A percentile compares a stretch with the other conserved stretches of the same genome.
phyloP scores from a whole-genome alignment of 352 stramenopile genomes.

The Pythium myriotylum region DNA sequence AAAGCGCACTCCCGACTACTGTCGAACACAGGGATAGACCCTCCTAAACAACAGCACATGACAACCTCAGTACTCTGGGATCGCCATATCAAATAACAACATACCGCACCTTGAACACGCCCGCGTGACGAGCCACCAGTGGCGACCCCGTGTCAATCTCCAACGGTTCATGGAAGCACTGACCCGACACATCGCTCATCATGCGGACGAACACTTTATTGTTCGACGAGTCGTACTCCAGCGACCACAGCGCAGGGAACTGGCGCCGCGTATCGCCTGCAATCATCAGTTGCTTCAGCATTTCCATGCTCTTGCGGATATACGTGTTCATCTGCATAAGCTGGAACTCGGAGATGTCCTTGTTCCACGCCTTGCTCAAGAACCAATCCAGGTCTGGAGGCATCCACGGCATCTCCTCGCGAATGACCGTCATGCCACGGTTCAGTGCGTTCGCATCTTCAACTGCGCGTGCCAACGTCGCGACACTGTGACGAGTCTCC shows the following conservation, averaged over 20 bases:
- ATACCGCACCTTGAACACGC: slow-evolving; percentile 3
- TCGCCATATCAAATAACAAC: neutral
- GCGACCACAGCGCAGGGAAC: slow-evolving; percentile 20
- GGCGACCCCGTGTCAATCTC: slow-evolving; percentile 8
- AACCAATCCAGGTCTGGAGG: slow-evolving; percentile 26
- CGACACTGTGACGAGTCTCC: neutral
- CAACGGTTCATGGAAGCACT: slow-evolving; percentile 22
- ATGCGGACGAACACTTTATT: too few species aligned
- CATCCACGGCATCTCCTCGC: neutral
- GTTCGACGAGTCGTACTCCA: neutral
- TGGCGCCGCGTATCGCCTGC: neutral
- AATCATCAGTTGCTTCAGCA: neutral
- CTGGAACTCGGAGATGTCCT: slow-evolving; percentile 6
- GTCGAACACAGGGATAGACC: slow-evolving; percentile 13
- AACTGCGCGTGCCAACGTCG: neutral
- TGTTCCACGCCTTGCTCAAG: slow-evolving; percentile 11
- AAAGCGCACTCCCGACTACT: slow-evolving; percentile 1
- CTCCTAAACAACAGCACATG: too few species aligned
- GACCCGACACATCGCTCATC: too few species aligned
- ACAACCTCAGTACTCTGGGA: too few species aligned
- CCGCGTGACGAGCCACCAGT: slow-evolving; percentile 3
- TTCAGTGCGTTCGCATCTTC: neutral
- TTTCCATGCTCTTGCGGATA: slow-evolving; percentile 5
- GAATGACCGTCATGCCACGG: neutral
- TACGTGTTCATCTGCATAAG: slow-evolving; percentile 10